Evolutionary conservation across 768 basidiomycete genomes (phyloP).

Genomic region (Naematelia encephala): DNA sequence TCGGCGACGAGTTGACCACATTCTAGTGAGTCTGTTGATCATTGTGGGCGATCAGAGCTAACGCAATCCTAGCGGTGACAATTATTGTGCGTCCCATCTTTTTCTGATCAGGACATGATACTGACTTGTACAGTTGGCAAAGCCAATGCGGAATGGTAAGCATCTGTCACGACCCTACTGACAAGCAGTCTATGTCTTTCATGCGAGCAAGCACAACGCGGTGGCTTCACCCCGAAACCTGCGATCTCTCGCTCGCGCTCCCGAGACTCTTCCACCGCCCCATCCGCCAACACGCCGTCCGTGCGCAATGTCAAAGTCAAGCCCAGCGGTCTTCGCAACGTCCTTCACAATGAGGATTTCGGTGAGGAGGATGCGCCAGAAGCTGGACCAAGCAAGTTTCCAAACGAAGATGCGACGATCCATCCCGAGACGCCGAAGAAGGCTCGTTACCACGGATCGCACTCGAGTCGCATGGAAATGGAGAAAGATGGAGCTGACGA

Average conservation of each 20-base stretch:
- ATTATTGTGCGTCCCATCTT: conserved; percentile 29
- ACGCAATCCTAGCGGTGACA: conserved; percentile 27
- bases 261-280: conserved; percentile 5
- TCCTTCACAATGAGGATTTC: background rate
- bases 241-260: conserved; percentile 6
- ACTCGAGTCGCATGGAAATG: background rate
- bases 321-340: conserved; percentile 9
- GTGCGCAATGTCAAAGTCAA: background rate
- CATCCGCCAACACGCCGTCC: background rate
- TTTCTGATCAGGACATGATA: background rate
- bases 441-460: background rate
- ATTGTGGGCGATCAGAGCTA: background rate
- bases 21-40: conserved; percentile 41
- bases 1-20: conserved; percentile 48
- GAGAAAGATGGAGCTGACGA: background rate
- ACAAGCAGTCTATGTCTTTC: conserved; percentile 38
- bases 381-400: background rate
- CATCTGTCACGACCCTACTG: conserved; percentile 3
- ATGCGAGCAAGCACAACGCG: conserved; percentile 30
- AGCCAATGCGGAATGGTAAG: conserved; percentile 43
- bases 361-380: conserved; percentile 4
- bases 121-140: conserved; percentile 31
- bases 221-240: conserved; percentile 34
- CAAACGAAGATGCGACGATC: background rate
- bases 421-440: background rate